Evolutionary conservation across 192 early-diverging fungal genomes (phyloP), one percentile per base, ranked within the genome.

Genomic region (Mycoemilia scoparia): DNA sequence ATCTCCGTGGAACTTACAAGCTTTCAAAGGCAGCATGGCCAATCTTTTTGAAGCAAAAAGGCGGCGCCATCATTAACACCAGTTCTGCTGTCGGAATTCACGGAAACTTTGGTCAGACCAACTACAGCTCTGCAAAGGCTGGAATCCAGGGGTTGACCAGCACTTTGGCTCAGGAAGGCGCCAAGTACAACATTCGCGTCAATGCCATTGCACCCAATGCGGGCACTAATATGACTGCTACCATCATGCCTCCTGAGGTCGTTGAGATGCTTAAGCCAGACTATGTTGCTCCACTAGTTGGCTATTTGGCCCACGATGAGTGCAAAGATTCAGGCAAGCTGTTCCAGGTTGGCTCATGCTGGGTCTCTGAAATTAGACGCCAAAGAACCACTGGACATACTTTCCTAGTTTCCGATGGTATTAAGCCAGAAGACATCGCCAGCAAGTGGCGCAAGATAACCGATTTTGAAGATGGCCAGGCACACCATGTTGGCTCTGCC

Each of bases 191-290:
- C 56, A 97, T 97, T 59, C 57, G 87, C 38, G 70, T 66, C 36
- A 96, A 97, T 58, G 78, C 85, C 32, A 89, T 97, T 62, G 91
- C 89, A 19, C 92, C 92, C 40, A 96, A 86, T 49, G 92, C 92
- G 10, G 90, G 88, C 24, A 96, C 92, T 3, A 66, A 76, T 26
- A 97, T 97, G 92, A 93, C 90, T 5, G 92, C 89, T 39, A 96
- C 90, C 31, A 65, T 97, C 39, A 74, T 96, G 74, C 88, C 90
- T 7, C 82, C 84, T 18, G 92, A 97, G 37, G 77, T 96, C 53
- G 76, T 93, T 36, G 86, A 84, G 30, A 78, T 84, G 31, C 72
- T 97, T 38, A 96, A 97, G 64, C 88, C 92, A 33, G 86, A 91
- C 21, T 96, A 85, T 53, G 83, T 96, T 31, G 87, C 89, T 3